A percentile compares a stretch with the other conserved stretches of the same genome.
phyloP scores from a whole-genome alignment of 2,329 filamentous ascomycete species.

The Monilinia polystroma region DNA sequence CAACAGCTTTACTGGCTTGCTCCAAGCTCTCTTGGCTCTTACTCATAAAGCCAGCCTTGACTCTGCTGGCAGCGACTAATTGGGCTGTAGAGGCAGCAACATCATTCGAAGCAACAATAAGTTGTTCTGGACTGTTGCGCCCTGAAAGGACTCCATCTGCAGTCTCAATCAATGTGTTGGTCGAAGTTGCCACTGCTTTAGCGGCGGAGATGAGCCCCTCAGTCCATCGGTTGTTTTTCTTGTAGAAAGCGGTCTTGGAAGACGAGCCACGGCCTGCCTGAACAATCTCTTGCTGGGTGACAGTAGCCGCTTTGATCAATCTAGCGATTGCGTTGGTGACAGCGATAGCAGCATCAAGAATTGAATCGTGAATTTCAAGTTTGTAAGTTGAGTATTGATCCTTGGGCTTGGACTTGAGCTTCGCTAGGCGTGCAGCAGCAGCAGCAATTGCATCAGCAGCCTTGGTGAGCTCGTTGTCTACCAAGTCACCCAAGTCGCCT shows the following conservation, averaged over 20 bases:
- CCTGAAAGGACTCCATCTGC: conserved; percentile 92
- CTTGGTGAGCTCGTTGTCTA: conserved; percentile 87
- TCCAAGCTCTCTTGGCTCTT: conserved; percentile 93
- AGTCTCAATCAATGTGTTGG: conserved; percentile 95
- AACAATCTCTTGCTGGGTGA: conserved; percentile 94
- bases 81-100: conserved; percentile 95
- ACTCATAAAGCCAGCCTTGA: conserved; percentile 98
- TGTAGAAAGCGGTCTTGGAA: conserved; percentile 93
- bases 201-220: conserved; percentile 96
- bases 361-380: conserved; percentile 91
- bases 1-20: conserved; percentile 88
- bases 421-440: conserved; percentile 82
- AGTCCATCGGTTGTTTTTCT: conserved; percentile 99
- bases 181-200: conserved; percentile 91
- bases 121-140: conserved; percentile 90
- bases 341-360: conserved; percentile 86
- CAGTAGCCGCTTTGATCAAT: conserved; percentile 91
- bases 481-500: conserved; percentile 88
- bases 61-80: conserved; percentile 89
- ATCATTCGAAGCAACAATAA: conserved; percentile 96
- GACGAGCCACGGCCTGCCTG: conserved; percentile 85
- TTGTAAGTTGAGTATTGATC: conserved; percentile 96
- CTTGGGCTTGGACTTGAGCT: conserved; percentile 93
- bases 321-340: conserved; percentile 92
- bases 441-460: conserved; percentile 94